Percentiles rank a stretch among this genome's conserved stretches.
phyloP scores from a whole-genome alignment of 2,329 filamentous ascomycete genomes.

The Aureobasidium subglaciale region DNA sequence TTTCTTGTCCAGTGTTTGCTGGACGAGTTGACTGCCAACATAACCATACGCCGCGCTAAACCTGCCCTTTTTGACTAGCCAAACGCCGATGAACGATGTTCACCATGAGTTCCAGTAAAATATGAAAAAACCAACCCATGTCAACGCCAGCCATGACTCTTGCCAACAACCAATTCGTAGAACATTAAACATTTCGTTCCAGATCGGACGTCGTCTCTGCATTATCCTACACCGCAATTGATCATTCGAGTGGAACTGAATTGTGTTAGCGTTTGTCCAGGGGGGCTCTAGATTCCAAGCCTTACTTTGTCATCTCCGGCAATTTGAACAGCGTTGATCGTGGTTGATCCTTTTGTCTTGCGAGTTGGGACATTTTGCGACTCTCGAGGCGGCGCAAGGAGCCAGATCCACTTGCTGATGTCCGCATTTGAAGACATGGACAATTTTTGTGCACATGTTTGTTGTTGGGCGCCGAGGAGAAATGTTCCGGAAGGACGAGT shows the following conservation, averaged over 20 bases:
- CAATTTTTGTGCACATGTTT: constrained; percentile 41
- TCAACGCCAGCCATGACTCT: neutral
- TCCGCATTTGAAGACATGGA: constrained; percentile 42
- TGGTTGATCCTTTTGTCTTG: constrained; percentile 41
- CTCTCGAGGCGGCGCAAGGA: constrained; percentile 41
- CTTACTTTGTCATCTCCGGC: constrained; percentile 34
- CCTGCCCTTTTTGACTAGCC: constrained; percentile 11
- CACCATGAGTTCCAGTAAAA: constrained; percentile 3
- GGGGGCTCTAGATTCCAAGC: neutral
- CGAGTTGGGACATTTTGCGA: constrained; percentile 33
- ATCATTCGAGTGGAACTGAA: neutral
- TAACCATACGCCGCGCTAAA: constrained; percentile 14
- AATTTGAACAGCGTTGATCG: constrained; percentile 41
- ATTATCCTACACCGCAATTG: neutral
- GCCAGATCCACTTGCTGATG: constrained; percentile 38
- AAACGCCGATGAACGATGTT: constrained; percentile 7
- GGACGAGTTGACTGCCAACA: neutral
- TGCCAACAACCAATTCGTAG: constrained; percentile 1
- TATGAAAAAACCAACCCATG: neutral
- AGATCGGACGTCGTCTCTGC: neutral
- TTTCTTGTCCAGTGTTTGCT: constrained; percentile 1
- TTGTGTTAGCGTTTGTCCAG: neutral
- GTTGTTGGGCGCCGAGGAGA: neutral
- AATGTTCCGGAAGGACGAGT: neutral
- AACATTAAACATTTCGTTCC: constrained; percentile 13